A percentile compares a stretch with the other conserved stretches of the same genome.
Conservation (phyloP, 1,139 yeast genomes). For the Oligophagozyma castellii region DNA sequence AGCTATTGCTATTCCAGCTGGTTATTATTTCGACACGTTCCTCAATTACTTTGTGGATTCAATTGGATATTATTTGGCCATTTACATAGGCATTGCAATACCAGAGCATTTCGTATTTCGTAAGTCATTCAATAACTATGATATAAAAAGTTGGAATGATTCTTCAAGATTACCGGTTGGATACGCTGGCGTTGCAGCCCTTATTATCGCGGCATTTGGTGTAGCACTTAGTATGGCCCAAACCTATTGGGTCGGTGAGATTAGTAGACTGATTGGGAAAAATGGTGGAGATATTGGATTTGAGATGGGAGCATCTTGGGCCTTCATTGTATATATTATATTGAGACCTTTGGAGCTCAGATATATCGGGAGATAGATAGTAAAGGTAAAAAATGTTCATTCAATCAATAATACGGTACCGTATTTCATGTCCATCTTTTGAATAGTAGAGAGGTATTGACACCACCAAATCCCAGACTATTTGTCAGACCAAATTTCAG, state of each 20-base stretch:
- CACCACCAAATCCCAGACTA: conserved; percentile 97
- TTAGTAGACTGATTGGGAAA: conserved; percentile 48
- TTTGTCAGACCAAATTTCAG: conserved; percentile 60
- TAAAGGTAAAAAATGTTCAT: conserved; percentile 1
- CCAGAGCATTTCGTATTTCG: conserved; percentile 74
- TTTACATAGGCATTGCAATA: conserved; percentile 57
- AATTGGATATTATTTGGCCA: conserved; percentile 83
- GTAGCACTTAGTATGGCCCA: conserved; percentile 79
- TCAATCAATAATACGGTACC: not conserved
- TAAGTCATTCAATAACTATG: conserved; percentile 43
- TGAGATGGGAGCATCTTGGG: conserved; percentile 59
- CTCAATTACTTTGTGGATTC: conserved; percentile 81
- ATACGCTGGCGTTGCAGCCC: conserved; percentile 60
- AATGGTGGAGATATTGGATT: conserved; percentile 82
- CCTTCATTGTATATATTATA: conserved; percentile 48
- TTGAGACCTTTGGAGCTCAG: conserved; percentile 60
- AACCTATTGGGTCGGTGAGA: conserved; percentile 65
- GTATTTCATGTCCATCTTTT: conserved; percentile 22
- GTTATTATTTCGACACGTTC: conserved; percentile 54
- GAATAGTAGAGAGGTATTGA: conserved; percentile 61
- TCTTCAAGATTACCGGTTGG: conserved; percentile 55
- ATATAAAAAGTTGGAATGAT: conserved; percentile 47
- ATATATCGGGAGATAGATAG: conserved; percentile 34
- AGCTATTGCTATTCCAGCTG: conserved; percentile 83
- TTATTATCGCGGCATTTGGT: conserved; percentile 77